Evolutionary conservation across 495 filamentous ascomycete species (phyloP), one percentile per base, ranked within the genome.

Genomic region (Podospora sp.): DNA sequence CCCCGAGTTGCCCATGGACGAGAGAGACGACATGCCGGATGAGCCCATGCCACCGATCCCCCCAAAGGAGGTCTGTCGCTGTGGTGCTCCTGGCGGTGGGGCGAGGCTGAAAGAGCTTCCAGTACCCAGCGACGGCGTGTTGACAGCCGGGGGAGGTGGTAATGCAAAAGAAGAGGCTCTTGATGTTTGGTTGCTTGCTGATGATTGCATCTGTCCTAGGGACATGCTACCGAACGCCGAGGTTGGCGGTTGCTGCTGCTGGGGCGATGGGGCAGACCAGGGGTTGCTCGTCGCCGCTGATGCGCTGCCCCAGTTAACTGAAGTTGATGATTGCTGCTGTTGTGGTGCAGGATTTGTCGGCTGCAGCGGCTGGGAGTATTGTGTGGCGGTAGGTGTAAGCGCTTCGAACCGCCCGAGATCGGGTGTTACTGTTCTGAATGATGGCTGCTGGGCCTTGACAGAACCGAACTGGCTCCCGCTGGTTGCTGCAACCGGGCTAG

Each of bases 401-500:
- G 81, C 63, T 35, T 78, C 76, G 55, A 87, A 82, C 26, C 71
- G 70, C 5, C 77, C 71, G 6, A 87, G 77, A 63, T 88, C 86
- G 0, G 86, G 86, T 0, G 86, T 88, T 21, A 87, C 83, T 0
- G 84, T 85, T 60, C 86, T 70, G 73, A 84, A 85, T 1, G 73
- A 40, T 1, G 79, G 73, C 26, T 79, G 74, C 50, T 83, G 82
- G 25, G 78, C 72, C 65, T 77, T 76, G 35, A 81, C 72, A 26
- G 77, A 69, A 9, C 71, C 75, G 63, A 79, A 77, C 27, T 73
- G 73, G 40, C 68, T 62, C 14, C 66, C 61, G 22, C 70, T 58
- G 8, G 56, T 66, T n/a, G 72, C 65, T 21, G 75, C 65, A n/a
- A 67, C 60, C 20, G 80, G 76, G 24, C 75, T 77, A 16, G 85